These are phyloP conservation scores for Coemansia javaensis DNA, from an alignment of 192 early-diverging fungal genomes.

Conservation along the genomic window DNA sequence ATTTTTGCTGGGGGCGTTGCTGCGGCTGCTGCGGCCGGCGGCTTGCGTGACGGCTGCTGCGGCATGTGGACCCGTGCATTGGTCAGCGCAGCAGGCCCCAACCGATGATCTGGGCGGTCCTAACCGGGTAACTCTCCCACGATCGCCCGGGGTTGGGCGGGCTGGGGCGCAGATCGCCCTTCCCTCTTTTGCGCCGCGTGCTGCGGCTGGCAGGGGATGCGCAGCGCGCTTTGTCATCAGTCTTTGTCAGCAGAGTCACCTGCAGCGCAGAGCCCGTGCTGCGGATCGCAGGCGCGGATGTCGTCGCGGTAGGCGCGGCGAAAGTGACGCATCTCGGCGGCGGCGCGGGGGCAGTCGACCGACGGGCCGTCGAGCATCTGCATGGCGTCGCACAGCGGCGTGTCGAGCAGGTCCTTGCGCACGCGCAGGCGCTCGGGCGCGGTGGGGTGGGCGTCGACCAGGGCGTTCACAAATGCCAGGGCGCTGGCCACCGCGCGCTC, in stretches of 20 bases:
- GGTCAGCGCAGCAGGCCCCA: no score
- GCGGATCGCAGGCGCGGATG: slow-evolving; percentile 17
- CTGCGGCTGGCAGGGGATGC: no score
- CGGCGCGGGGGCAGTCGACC: slow-evolving; percentile 6
- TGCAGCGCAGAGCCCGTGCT: background rate
- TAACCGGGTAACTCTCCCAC: no score
- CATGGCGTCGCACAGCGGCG: slow-evolving; percentile 30
- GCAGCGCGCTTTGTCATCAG: no score
- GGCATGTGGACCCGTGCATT: no score
- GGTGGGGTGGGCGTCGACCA: slow-evolving; percentile 19
- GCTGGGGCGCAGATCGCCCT: no score
- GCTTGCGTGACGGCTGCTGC: no score
- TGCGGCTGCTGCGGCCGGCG: no score
- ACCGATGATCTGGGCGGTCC: no score
- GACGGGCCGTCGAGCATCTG: slow-evolving; percentile 33
- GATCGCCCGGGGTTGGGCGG: no score
- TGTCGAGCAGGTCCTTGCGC: slow-evolving; percentile 37
- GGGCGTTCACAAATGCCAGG: slow-evolving; percentile 27
- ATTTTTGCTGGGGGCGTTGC: no score
- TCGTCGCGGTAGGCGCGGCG: slow-evolving; percentile 24
- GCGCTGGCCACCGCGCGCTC: slow-evolving; percentile 23
- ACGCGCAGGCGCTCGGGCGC: slow-evolving; percentile 21
- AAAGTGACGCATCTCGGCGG: slow-evolving; percentile 23
- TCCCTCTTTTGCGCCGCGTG: no score
- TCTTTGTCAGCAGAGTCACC: background rate